These are phyloP conservation scores for Blastosporella zonata DNA, from an alignment of 1,284 basidiomycete genomes.

Conservation along the genomic window DNA sequence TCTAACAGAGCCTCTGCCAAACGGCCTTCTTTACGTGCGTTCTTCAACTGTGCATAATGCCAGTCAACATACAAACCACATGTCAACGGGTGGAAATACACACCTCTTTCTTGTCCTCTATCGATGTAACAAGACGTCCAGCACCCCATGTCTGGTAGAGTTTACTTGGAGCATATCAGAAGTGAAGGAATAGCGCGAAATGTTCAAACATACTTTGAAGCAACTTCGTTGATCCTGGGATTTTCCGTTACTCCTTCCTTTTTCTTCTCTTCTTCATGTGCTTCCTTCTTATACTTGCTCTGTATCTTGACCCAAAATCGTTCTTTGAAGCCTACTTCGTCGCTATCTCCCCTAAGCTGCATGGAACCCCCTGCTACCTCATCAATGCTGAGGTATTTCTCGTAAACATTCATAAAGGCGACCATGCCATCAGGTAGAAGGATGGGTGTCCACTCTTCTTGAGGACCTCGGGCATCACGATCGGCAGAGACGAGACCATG, in stretches of 20 bases:
- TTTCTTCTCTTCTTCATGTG: constrained; percentile 76
- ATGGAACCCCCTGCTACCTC: constrained; percentile 79
- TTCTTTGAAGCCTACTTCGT: constrained; percentile 77
- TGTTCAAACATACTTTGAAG: constrained; percentile 61
- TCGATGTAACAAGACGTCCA: constrained; percentile 70
- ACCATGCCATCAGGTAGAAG: constrained; percentile 76
- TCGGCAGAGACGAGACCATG: constrained; percentile 80
- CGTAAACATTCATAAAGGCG: constrained; percentile 81
- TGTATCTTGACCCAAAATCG: constrained; percentile 89
- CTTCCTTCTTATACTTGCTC: constrained; percentile 86
- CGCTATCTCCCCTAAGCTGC: constrained; percentile 78
- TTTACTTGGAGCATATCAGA: constrained; percentile 44
- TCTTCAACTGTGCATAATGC: constrained; percentile 59
- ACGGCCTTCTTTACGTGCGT: constrained; percentile 83
- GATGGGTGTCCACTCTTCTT: constrained; percentile 85
- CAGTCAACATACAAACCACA: neutral
- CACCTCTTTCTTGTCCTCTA: constrained; percentile 71
- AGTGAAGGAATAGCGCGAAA: constrained; percentile 1
- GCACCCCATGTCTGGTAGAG: constrained; percentile 87
- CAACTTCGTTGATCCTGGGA: constrained; percentile 63
- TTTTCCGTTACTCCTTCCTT: constrained; percentile 57
- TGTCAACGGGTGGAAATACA: neutral
- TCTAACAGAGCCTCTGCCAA: constrained; percentile 88
- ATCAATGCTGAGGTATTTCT: constrained; percentile 79
- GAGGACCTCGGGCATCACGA: constrained; percentile 79